phyloP scores from a whole-genome alignment of 805 yeast species.

The Komagataella kurtzmanii region DNA sequence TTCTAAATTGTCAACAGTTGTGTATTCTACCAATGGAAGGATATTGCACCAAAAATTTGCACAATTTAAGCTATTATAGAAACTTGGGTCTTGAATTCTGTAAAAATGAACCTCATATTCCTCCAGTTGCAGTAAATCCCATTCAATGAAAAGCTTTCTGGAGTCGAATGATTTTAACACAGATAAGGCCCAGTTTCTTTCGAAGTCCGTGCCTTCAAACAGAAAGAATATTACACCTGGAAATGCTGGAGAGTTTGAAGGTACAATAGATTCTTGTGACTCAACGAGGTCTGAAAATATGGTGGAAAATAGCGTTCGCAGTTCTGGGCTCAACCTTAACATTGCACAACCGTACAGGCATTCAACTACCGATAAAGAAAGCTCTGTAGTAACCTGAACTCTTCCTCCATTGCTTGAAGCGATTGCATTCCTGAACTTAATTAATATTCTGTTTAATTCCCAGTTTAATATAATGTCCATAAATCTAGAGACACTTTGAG shows the following conservation, averaged over 20 bases:
- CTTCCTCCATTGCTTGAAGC: constrained; percentile 4
- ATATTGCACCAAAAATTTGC: constrained; percentile 34
- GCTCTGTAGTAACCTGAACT: background rate
- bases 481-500: constrained; percentile 17
- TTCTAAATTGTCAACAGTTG: constrained; percentile 22
- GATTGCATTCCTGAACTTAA: background rate
- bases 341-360: constrained; percentile 40
- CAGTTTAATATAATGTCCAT: constrained; percentile 16
- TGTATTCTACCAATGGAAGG: constrained; percentile 19
- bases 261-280: constrained; percentile 5
- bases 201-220: constrained; percentile 36
- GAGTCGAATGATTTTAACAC: constrained; percentile 7
- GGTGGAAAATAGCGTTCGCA: constrained; percentile 23
- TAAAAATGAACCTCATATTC: constrained; percentile 41
- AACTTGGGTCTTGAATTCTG: constrained; percentile 37
- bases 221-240: constrained; percentile 44
- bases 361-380: constrained; percentile 21
- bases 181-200: constrained; percentile 34
- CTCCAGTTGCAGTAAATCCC: constrained; percentile 29
- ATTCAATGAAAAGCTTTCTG: constrained; percentile 4
- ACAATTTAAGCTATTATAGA: constrained; percentile 28
- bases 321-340: constrained; percentile 22
- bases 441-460: constrained; percentile 12
- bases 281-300: constrained; percentile 18
- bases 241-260: constrained; percentile 6